Evolutionary conservation across 805 yeast genomes (phyloP).

Genomic region (Saccharomycopsis microspora): DNA sequence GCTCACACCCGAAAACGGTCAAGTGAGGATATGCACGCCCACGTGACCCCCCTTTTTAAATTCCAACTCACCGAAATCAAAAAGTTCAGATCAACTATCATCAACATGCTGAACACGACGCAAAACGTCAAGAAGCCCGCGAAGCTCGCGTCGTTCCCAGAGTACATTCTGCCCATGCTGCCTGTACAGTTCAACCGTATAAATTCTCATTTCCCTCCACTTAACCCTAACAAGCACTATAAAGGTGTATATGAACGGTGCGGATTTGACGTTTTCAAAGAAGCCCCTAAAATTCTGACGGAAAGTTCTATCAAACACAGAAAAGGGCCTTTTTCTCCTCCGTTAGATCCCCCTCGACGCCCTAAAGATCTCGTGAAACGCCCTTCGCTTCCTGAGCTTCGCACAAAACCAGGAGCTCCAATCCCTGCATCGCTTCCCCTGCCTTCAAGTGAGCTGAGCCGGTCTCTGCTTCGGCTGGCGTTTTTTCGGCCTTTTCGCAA

Average conservation of each 20-base stretch:
- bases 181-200: constrained; percentile 19
- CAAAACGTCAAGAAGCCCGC: neutral
- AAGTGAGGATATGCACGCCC: too few species aligned
- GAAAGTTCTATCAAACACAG: neutral
- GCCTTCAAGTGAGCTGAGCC: neutral
- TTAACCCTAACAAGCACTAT: constrained; percentile 49
- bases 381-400: constrained; percentile 3
- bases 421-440: constrained; percentile 1
- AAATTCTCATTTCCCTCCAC: constrained; percentile 58
- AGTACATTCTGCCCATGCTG: constrained; percentile 12
- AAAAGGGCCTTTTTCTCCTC: neutral
- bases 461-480: constrained; percentile 6
- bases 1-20: too few species aligned
- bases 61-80: too few species aligned
- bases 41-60: too few species aligned
- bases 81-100: too few species aligned
- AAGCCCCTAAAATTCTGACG: constrained; percentile 1
- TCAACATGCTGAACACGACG: too few species aligned
- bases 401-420: neutral
- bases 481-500: constrained; percentile 5
- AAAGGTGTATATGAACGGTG: constrained; percentile 73
- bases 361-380: constrained; percentile 11
- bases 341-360: neutral
- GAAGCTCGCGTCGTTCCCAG: constrained; percentile 13
- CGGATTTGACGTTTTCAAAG: constrained; percentile 54